These are phyloP conservation scores for Coccomyxa sp. DNA, from an alignment of 139 green algal genomes.

Conservation along the genomic window DNA sequence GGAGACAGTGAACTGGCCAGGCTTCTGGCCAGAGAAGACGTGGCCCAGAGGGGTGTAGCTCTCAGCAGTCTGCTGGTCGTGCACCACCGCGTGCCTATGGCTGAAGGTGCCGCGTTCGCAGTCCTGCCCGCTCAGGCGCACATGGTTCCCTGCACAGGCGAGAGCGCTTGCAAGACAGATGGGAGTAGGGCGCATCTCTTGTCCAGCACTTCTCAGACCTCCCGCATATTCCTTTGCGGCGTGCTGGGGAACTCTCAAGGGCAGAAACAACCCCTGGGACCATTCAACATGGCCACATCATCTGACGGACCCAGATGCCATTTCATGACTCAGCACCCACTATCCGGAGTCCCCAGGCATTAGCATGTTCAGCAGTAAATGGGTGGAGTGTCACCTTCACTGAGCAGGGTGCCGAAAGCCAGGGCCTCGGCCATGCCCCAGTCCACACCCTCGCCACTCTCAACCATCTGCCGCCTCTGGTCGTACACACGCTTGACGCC, in stretches of 20 bases:
- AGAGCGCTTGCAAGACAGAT: no score
- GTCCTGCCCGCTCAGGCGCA: constrained; percentile 95
- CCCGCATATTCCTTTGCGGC: no score
- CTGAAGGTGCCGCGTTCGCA: constrained; percentile 97
- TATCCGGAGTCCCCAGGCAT: no score
- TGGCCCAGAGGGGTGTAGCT: constrained; percentile 81
- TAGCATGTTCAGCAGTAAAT: no score
- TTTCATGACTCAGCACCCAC: no score
- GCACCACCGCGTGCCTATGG: constrained; percentile 88
- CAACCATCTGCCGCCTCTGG: constrained; percentile 69
- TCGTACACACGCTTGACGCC: constrained; percentile 92
- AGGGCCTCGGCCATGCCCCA: constrained; percentile 95
- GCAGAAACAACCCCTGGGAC: no score
- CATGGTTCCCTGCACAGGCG: constrained; percentile 78
- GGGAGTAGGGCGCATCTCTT: no score
- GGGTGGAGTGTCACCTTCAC: no score
- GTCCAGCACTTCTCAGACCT: no score
- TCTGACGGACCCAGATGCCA: no score
- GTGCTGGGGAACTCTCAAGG: no score
- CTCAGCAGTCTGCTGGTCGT: constrained; percentile 63
- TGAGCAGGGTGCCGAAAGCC: constrained; percentile 90
- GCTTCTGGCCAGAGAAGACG: constrained; percentile 72
- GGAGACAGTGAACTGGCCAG: constrained; percentile 62
- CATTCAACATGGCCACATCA: no score
- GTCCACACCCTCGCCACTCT: constrained; percentile 73